A percentile compares a stretch with the other conserved stretches of the same genome.
Evolutionary conservation across 495 filamentous ascomycete genomes (phyloP).

Genomic region (Tetracladium setigerum): DNA sequence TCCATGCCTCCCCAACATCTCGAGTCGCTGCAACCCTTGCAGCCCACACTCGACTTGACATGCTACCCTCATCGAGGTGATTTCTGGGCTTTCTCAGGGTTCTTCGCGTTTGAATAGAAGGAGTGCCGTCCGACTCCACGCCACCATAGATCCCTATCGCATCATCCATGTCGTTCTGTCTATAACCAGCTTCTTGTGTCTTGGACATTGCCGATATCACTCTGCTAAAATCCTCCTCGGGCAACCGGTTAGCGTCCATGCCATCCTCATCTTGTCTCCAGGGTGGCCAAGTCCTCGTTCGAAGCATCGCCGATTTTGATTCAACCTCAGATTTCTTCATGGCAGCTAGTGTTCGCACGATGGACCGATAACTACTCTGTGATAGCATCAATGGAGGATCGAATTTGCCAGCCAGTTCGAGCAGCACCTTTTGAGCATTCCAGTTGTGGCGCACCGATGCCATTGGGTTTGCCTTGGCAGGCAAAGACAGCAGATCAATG

Average conservation of each 20-base stretch:
- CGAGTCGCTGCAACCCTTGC: constrained; percentile 20
- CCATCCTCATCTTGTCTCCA: constrained; percentile 23
- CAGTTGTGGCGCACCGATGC: constrained; percentile 20
- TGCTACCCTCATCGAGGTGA: not conserved
- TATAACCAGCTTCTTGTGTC: constrained; percentile 14
- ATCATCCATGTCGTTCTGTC: constrained; percentile 1
- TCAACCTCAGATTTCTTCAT: constrained; percentile 17
- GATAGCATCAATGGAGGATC: constrained; percentile 14
- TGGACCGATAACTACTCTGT: constrained; percentile 15
- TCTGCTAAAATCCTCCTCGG: constrained; percentile 19
- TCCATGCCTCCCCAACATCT: constrained; percentile 22
- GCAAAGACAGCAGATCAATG: constrained; percentile 12
- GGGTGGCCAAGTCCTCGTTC: constrained; percentile 20
- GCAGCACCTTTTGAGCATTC: constrained; percentile 17
- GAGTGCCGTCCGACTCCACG: constrained; percentile 19
- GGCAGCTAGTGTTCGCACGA: constrained; percentile 14
- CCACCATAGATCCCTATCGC: constrained; percentile 17
- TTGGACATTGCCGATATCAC: constrained; percentile 6
- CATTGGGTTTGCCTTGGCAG: constrained; percentile 14
- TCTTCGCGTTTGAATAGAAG: constrained; percentile 20
- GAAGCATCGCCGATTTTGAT: constrained; percentile 9
- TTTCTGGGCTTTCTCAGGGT: not conserved
- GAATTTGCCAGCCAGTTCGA: constrained; percentile 10
- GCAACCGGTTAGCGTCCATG: constrained; percentile 19
- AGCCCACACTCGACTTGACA: constrained; percentile 11